These are phyloP conservation scores for Phenoliferia sp. DNA, from an alignment of 1,284 basidiomycete genomes.

Conservation along the genomic window DNA sequence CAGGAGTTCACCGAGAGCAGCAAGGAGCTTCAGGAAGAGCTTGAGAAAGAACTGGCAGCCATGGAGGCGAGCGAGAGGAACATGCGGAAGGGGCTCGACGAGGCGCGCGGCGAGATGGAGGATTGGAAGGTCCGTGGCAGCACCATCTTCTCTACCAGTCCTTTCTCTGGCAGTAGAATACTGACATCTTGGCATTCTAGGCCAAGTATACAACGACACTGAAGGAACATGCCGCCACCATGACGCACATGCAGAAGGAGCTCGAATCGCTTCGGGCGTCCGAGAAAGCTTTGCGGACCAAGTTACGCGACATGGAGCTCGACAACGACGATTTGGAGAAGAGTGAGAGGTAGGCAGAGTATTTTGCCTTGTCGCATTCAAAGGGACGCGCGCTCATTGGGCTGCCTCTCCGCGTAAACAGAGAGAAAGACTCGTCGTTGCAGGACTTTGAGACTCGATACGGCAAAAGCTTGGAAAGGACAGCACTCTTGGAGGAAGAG, in stretches of 20 bases:
- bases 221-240: slow-evolving; percentile 81
- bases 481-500: slow-evolving; percentile 94
- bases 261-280: slow-evolving; percentile 53
- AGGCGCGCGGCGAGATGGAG: slow-evolving; percentile 73
- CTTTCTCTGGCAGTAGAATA: neutral
- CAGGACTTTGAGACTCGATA: slow-evolving; percentile 81
- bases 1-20: slow-evolving; percentile 87
- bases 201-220: slow-evolving; percentile 82
- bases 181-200: slow-evolving; percentile 45
- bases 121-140: slow-evolving; percentile 74
- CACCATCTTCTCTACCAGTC: too few relatives aligned
- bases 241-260: slow-evolving; percentile 78
- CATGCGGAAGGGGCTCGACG: slow-evolving; percentile 66
- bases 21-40: slow-evolving; percentile 86
- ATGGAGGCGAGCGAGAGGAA: slow-evolving; percentile 82
- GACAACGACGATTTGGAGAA: slow-evolving; percentile 88
- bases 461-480: slow-evolving; percentile 87
- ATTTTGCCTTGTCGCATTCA: neutral
- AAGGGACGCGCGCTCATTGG: neutral
- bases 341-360: slow-evolving; percentile 34
- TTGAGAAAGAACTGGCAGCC: slow-evolving; percentile 79
- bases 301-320: slow-evolving; percentile 71
- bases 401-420: slow-evolving; percentile 2
- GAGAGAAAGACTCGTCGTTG: slow-evolving; percentile 50
- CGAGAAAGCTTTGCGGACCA: slow-evolving; percentile 31